These are phyloP conservation scores for Penicillium sumatraense DNA, from an alignment of 2,329 filamentous ascomycete species.

Conservation along the genomic window DNA sequence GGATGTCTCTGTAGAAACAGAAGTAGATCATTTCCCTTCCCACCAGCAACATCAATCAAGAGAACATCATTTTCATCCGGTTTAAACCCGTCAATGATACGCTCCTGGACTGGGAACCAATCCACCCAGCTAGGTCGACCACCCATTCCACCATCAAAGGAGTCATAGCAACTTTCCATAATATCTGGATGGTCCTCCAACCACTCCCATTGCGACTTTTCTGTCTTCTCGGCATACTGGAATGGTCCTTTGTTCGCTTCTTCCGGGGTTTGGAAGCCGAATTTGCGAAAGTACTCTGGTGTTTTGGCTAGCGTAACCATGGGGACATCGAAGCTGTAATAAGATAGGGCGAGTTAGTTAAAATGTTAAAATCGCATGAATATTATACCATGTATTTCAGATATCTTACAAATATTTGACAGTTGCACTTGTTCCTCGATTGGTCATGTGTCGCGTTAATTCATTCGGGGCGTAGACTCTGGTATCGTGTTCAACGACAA, in stretches of 20 bases:
- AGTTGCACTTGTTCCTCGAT: no score
- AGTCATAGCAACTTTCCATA: constrained; percentile 20
- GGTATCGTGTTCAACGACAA: no score
- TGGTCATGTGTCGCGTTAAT: no score
- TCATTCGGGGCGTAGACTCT: no score
- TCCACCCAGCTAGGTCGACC: not conserved
- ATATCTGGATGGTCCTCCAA: constrained; percentile 17
- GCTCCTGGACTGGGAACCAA: constrained; percentile 13
- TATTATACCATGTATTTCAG: no score
- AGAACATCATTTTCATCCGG: constrained; percentile 5
- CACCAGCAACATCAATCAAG: not conserved
- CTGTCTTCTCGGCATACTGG: constrained; percentile 20
- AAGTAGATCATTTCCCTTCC: not conserved
- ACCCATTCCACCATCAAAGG: constrained; percentile 11
- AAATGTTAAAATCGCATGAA: no score
- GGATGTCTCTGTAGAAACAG: not conserved
- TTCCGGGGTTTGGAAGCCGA: constrained; percentile 16
- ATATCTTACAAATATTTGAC: no score
- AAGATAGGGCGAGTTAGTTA: no score
- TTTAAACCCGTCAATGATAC: constrained; percentile 9
- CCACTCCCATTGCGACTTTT: constrained; percentile 21
- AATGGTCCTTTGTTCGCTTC: constrained; percentile 20
- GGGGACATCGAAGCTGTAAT: constrained; percentile 20
- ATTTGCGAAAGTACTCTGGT: constrained; percentile 23
- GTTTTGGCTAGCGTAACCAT: constrained; percentile 8